Percentiles rank a stretch among this genome's conserved stretches.
Evolutionary conservation across 495 filamentous ascomycete species (phyloP).

Genomic region (Astrothelium subdiscretum): DNA sequence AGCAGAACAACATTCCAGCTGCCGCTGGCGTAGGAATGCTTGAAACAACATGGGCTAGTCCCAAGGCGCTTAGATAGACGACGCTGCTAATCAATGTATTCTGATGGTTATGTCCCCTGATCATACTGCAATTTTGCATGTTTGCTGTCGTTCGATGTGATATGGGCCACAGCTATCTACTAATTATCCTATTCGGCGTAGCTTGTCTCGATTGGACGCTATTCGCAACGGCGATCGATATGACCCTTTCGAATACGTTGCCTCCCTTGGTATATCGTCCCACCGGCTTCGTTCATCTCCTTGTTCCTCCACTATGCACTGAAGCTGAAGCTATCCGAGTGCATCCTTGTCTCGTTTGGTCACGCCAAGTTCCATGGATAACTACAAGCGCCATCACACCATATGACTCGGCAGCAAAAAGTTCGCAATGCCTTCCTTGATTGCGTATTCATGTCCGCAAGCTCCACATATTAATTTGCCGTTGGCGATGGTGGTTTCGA

Average conservation of each 20-base stretch:
- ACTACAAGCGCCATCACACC: too few species aligned
- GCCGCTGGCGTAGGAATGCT: background rate
- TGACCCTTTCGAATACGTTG: background rate
- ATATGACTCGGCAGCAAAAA: slow-evolving; percentile 90
- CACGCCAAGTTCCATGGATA: too few species aligned
- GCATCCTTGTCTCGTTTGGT: too few species aligned
- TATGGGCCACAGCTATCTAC: too few species aligned
- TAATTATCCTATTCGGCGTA: too few species aligned
- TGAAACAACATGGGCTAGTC: background rate
- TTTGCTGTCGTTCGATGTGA: too few species aligned
- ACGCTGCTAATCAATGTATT: background rate
- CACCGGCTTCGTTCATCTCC: background rate
- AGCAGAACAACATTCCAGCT: too few species aligned
- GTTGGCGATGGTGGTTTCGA: slow-evolving; percentile 82
- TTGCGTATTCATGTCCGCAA: slow-evolving; percentile 84
- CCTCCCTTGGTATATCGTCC: background rate
- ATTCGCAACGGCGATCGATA: too few species aligned
- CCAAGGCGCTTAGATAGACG: background rate
- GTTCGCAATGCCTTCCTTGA: slow-evolving; percentile 92
- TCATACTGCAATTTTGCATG: too few species aligned
- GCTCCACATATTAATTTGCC: slow-evolving; percentile 83
- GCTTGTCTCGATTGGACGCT: too few species aligned
- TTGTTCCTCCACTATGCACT: background rate
- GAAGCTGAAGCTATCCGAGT: background rate
- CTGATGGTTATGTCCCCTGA: background rate